phyloP scores from a whole-genome alignment of 495 filamentous ascomycete genomes.

The Ramalina peruviana region DNA sequence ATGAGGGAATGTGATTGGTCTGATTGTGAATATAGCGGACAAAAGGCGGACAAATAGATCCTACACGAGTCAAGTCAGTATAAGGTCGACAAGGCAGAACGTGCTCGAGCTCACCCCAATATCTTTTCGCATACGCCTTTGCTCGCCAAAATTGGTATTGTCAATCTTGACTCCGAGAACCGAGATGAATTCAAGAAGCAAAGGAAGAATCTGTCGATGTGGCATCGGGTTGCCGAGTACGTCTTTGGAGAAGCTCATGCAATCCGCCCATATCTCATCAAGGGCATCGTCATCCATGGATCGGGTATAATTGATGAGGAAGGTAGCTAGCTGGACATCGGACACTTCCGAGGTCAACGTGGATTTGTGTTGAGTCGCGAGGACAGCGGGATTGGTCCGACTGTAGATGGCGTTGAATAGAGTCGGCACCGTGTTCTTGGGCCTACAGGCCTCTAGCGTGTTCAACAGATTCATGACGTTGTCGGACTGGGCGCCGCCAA shows the following conservation, averaged over 20 bases:
- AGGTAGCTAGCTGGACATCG: constrained; percentile 71
- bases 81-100: constrained; percentile 4
- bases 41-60: constrained; percentile 80
- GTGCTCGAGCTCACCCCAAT: constrained; percentile 51
- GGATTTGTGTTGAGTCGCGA: constrained; percentile 71
- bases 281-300: constrained; percentile 96
- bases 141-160: constrained; percentile 95
- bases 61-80: constrained; percentile 35
- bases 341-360: constrained; percentile 70
- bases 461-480: constrained; percentile 70
- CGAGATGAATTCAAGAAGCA: constrained; percentile 74
- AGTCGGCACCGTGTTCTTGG: constrained; percentile 87
- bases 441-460: constrained; percentile 79
- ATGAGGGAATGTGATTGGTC: constrained; percentile 48
- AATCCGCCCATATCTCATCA: constrained; percentile 97
- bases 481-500: constrained; percentile 22
- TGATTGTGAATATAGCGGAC: constrained; percentile 80
- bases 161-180: constrained; percentile 87
- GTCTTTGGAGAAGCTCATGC: constrained; percentile 79
- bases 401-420: constrained; percentile 96
- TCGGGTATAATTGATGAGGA: constrained; percentile 75
- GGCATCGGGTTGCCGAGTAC: constrained; percentile 89
- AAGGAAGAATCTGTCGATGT: constrained; percentile 78
- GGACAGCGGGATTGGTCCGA: constrained; percentile 66
- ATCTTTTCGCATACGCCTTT: constrained; percentile 84